phyloP scores from a whole-genome alignment of 257 asterid genomes.

The Marsdenia floribunda region DNA sequence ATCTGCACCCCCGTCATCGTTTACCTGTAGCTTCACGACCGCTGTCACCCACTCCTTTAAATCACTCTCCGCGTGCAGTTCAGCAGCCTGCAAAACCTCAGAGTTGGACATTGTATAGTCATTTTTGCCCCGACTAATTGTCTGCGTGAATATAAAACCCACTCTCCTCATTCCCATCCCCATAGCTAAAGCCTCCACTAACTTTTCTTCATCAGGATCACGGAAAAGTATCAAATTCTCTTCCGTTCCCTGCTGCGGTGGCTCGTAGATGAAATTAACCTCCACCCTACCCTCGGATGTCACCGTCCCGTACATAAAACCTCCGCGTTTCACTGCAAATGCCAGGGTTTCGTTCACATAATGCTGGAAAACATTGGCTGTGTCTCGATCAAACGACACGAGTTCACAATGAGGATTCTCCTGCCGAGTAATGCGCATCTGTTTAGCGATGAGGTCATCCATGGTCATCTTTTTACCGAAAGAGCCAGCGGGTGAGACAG shows the following conservation, averaged over 20 bases:
- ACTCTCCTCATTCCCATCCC: constrained; percentile 87
- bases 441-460: constrained; percentile 94
- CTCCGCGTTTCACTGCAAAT: constrained; percentile 91
- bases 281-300: constrained; percentile 75
- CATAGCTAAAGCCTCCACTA: constrained; percentile 71
- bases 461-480: constrained; percentile 97
- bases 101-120: constrained; percentile 75
- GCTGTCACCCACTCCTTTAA: constrained; percentile 98
- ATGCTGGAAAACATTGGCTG: constrained; percentile 84
- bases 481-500: constrained; percentile 68
- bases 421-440: constrained; percentile 84
- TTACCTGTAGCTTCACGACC: constrained; percentile 80
- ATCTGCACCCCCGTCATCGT: constrained; percentile 71
- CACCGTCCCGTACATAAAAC: constrained; percentile 87
- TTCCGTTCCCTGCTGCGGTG: constrained; percentile 85
- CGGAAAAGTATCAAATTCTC: constrained; percentile 56
- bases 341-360: constrained; percentile 80
- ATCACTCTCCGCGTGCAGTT: constrained; percentile 72
- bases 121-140: constrained; percentile 78
- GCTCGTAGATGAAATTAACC: constrained; percentile 88
- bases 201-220: constrained; percentile 67
- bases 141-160: constrained; percentile 84
- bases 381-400: constrained; percentile 90
- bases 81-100: constrained; percentile 83
- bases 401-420: constrained; percentile 86